phyloP scores from a whole-genome alignment of 2,329 filamentous ascomycete species.

The Berkeleyomyces rouxiae region DNA sequence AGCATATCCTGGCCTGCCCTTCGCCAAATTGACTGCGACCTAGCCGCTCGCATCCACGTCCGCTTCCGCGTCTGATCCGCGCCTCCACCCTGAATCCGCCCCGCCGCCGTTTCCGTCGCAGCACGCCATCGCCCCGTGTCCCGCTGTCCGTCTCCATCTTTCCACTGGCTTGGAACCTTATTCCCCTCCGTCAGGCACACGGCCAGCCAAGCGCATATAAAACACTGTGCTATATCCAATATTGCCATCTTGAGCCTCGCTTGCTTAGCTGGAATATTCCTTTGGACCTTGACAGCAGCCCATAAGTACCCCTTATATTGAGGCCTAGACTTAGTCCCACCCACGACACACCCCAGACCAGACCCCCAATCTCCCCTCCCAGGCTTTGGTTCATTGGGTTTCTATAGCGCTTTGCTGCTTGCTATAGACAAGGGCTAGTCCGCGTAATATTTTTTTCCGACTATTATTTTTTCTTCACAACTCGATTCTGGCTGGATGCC shows the following conservation, averaged over 20 bases:
- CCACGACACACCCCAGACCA: background rate
- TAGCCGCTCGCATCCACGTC: background rate
- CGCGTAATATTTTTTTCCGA: background rate
- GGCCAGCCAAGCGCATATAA: background rate
- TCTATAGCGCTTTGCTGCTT: background rate
- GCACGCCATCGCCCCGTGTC: background rate
- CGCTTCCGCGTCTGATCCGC: background rate
- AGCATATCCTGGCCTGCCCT: too few species aligned
- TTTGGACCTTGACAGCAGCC: background rate
- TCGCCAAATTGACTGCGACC: background rate
- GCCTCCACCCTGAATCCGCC: background rate
- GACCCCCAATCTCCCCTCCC: background rate
- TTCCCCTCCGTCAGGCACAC: background rate
- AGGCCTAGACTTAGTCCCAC: background rate
- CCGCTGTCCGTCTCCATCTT: background rate
- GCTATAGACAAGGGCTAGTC: background rate
- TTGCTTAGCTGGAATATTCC: slow-evolving; percentile 3
- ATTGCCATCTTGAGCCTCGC: slow-evolving; percentile 1
- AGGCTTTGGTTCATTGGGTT: background rate
- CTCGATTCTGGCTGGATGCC: background rate
- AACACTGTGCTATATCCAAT: slow-evolving; percentile 1
- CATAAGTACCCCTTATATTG: background rate
- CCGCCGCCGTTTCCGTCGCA: background rate
- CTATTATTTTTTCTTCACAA: background rate
- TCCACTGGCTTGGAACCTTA: slow-evolving; percentile 2